phyloP scores from a whole-genome alignment of 352 stramenopile genomes.

The Globisporangium echinulatum region DNA sequence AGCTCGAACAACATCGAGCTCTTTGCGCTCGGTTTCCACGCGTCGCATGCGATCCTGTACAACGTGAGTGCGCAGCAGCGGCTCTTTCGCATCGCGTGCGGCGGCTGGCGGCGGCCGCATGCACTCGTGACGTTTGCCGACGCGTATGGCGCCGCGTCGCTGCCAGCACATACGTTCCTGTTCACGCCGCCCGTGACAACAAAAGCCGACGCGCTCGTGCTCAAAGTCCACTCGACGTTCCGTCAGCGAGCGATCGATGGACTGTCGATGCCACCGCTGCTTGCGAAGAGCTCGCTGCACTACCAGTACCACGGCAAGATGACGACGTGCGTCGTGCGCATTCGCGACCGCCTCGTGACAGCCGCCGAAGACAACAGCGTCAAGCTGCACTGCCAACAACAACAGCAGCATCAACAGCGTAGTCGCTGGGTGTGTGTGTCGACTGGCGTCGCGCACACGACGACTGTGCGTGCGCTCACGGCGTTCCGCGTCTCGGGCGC shows the following conservation, averaged over 20 bases:
- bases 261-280: background rate
- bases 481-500: constrained; percentile 27
- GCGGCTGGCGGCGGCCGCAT: constrained; percentile 79
- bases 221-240: constrained; percentile 68
- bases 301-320: constrained; percentile 71
- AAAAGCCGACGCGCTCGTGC: constrained; percentile 37
- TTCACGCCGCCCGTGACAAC: constrained; percentile 53
- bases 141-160: constrained; percentile 8
- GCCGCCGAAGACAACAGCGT: constrained; percentile 80
- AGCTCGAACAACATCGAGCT: constrained; percentile 25
- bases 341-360: constrained; percentile 52
- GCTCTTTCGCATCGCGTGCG: constrained; percentile 69
- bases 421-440: constrained; percentile 38
- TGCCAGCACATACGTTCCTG: constrained; percentile 55
- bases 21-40: constrained; percentile 81
- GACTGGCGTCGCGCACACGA: constrained; percentile 69
- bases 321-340: constrained; percentile 50
- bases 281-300: constrained; percentile 45
- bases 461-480: constrained; percentile 63
- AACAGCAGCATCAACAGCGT: constrained; percentile 1
- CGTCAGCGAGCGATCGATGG: background rate
- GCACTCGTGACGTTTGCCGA: constrained; percentile 24
- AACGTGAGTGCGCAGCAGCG: constrained; percentile 72
- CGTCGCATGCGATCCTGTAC: constrained; percentile 60
- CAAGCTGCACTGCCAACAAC: constrained; percentile 45